A percentile compares a stretch with the other conserved stretches of the same genome.
These are phyloP conservation scores for Hortiboletus campestris DNA, from an alignment of 768 basidiomycete genomes.

Conservation along the genomic window DNA sequence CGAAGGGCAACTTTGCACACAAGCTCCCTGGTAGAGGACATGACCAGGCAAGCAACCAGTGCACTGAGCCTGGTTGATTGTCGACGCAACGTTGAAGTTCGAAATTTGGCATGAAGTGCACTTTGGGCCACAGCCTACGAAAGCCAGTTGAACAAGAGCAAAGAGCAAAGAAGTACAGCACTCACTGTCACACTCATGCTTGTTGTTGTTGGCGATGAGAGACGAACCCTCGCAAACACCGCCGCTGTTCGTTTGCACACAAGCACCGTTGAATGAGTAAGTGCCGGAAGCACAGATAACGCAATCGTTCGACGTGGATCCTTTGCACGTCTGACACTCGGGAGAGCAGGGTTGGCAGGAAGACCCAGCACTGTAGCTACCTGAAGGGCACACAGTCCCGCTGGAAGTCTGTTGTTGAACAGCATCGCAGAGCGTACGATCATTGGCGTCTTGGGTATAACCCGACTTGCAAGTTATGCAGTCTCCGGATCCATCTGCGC, in stretches of 20 bases:
- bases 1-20: constrained; percentile 66
- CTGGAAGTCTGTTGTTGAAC: constrained; percentile 46
- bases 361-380: constrained; percentile 58
- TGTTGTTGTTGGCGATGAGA: constrained; percentile 77
- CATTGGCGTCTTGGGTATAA: constrained; percentile 64
- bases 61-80: constrained; percentile 64
- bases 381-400: constrained; percentile 60
- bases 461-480: constrained; percentile 73
- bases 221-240: constrained; percentile 74
- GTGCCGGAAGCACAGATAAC: constrained; percentile 61
- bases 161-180: neutral
- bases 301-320: constrained; percentile 67
- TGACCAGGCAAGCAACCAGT: constrained; percentile 77
- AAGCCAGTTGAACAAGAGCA: neutral
- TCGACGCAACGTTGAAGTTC: constrained; percentile 67
- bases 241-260: constrained; percentile 60
- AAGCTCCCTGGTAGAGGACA: constrained; percentile 67
- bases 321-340: constrained; percentile 69
- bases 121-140: constrained; percentile 73
- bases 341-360: constrained; percentile 60
- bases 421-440: constrained; percentile 64
- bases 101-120: constrained; percentile 78
- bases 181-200: constrained; percentile 79
- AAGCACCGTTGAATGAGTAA: constrained; percentile 64
- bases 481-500: constrained; percentile 63